phyloP scores from a whole-genome alignment of 352 stramenopile genomes.

The Globisporangium nagaii region DNA sequence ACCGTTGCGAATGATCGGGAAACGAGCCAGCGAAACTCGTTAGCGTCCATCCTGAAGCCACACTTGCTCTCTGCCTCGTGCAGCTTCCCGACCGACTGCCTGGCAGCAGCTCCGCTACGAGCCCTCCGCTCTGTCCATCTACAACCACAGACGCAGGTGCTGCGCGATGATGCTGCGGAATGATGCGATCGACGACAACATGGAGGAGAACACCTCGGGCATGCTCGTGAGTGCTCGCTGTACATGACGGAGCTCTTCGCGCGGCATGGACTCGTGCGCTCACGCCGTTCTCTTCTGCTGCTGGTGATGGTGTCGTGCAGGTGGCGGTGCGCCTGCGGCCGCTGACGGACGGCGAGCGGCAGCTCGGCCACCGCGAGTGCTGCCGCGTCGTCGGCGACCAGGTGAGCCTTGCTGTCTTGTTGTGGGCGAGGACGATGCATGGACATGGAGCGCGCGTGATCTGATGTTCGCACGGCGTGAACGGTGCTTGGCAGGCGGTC shows the following conservation, averaged over 20 bases:
- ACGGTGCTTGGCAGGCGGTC: slow-evolving; percentile 31
- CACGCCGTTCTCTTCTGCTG: neutral
- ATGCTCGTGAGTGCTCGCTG: slow-evolving; percentile 23
- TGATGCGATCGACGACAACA: slow-evolving; percentile 22
- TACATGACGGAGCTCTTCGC: neutral
- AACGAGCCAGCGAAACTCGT: neutral
- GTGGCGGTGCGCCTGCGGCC: slow-evolving; percentile 51
- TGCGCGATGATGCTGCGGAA: slow-evolving; percentile 2
- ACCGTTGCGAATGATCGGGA: neutral
- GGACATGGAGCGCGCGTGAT: too few species aligned
- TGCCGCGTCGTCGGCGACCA: slow-evolving; percentile 51
- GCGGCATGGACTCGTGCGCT: neutral
- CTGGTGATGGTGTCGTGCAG: slow-evolving; percentile 10
- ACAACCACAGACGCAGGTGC: neutral
- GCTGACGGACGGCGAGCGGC: slow-evolving; percentile 32
- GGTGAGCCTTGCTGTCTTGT: slow-evolving; percentile 12
- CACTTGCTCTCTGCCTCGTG: neutral
- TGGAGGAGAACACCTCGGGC: slow-evolving; percentile 32
- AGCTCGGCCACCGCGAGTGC: slow-evolving; percentile 43
- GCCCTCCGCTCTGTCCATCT: too few species aligned
- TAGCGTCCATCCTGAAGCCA: slow-evolving; percentile 2
- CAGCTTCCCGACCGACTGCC: too few species aligned
- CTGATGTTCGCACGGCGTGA: too few species aligned
- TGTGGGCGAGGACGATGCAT: neutral
- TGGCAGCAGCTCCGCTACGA: neutral